These are phyloP conservation scores for Diplodia mutila DNA, from an alignment of 2,329 filamentous ascomycete species.

Conservation along the genomic window DNA sequence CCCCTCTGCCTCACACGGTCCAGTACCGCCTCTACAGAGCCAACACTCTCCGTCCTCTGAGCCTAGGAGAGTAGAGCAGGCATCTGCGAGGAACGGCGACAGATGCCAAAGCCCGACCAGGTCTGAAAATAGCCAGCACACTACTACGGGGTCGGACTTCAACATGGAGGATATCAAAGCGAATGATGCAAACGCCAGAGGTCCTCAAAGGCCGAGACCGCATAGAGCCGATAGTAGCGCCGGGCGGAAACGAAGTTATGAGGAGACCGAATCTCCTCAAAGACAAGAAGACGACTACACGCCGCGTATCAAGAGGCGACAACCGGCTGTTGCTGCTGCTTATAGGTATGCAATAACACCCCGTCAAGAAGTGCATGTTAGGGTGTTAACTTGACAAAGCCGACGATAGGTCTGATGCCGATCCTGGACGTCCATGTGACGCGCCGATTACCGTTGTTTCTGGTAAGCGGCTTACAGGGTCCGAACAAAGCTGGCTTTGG, in stretches of 20 bases:
- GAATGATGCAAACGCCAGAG: constrained; percentile 27
- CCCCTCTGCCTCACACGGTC: not conserved
- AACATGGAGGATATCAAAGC: constrained; percentile 31
- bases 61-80: constrained; percentile 32
- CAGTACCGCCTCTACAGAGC: constrained; percentile 31
- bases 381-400: constrained; percentile 2
- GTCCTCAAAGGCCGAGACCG: constrained; percentile 31
- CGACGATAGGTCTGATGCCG: constrained; percentile 5
- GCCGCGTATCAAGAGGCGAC: constrained; percentile 40
- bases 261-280: constrained; percentile 37
- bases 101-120: constrained; percentile 37
- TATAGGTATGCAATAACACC: constrained; percentile 35
- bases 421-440: not conserved
- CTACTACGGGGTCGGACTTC: constrained; percentile 42
- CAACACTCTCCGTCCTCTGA: constrained; percentile 30
- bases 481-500: not conserved
- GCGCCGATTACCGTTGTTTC: not conserved
- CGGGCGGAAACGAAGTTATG: constrained; percentile 42
- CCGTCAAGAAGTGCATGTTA: not conserved
- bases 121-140: constrained; percentile 41
- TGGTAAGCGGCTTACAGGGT: not conserved
- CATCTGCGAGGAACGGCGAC: constrained; percentile 31
- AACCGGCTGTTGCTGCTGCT: constrained; percentile 39
- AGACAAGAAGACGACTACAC: constrained; percentile 43
- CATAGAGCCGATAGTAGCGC: constrained; percentile 39